Base-by-base conservation (phyloP, 768 basidiomycete species). In the Termitomyces sp. region DNA sequence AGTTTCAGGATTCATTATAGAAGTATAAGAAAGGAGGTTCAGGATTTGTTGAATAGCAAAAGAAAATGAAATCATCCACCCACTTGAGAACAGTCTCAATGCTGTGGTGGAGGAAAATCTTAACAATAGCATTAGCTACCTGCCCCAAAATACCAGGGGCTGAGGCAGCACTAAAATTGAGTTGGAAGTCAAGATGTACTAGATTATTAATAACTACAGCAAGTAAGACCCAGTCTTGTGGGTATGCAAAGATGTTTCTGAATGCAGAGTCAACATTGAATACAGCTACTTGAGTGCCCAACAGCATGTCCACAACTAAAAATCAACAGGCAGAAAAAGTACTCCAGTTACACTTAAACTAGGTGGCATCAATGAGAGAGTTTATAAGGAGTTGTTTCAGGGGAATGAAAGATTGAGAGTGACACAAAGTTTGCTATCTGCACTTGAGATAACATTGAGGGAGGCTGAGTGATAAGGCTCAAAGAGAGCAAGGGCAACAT, bases 261-360 rank as follows among this genome's bases (percentile, higher is more conserved):
- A 41, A 41, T 1, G 39, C 39, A 20, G 39, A n/a, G 2, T 41
- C 18, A 2, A 41, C 12, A 13, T 20, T 3, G 10, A 41, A 20
- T 1, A 44, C 3, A 2, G 43, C 4, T 0, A 9, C n/a, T 2
- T 41, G n/a, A 2, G 39, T 20, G 2, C 39, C 9, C 2, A 5
- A 8, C 0, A 8, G n/a, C 0, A n/a, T 9, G 10, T 41, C n/a
- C 0, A n/a, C 39, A 7, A 41, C 39, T 0, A 41, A 8, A 0
- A 41, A 4, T n/a, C n/a, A 41, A 5, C 39, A 41, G 0, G 9
- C n/a, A 20, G n/a, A 41, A 8, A 41, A 41, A 1, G n/a, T 41
- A 0, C n/a, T 13, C 39, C 39, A 41, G 13, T 41, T 18, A 39
- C 13, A 41, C 4, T 1, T n/a, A 8, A 41, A 41, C 0, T 0